phyloP scores from a whole-genome alignment of 345 rosid genomes.

The Bruguiera parviflora region DNA sequence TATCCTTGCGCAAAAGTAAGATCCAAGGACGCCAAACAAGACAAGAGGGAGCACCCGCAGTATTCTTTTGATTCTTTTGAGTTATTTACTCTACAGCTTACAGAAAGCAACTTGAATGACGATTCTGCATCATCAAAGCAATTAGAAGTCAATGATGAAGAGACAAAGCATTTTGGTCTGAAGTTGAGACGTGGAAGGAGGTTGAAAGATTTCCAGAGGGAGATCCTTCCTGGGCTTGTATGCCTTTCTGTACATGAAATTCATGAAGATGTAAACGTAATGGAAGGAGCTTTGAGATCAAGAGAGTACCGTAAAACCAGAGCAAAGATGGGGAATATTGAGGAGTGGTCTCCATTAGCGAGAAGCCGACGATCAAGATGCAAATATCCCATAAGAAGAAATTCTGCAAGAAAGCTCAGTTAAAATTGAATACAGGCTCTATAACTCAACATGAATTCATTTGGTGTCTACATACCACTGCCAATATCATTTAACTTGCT shows the following conservation, averaged over 20 bases:
- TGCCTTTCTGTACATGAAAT: conserved; percentile 71
- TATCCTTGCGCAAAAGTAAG: conserved; percentile 17
- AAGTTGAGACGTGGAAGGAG: conserved; percentile 77
- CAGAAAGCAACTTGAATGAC: conserved; percentile 46
- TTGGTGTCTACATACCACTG: not conserved
- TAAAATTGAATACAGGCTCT: conserved; percentile 5
- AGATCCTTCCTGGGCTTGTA: conserved; percentile 61
- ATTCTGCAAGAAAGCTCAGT: conserved; percentile 12
- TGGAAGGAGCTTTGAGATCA: conserved; percentile 72
- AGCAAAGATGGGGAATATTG: conserved; percentile 39
- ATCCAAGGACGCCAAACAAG: conserved; percentile 24
- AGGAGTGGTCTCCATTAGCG: conserved; percentile 33
- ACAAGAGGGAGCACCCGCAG: conserved; percentile 28
- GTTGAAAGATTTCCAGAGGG: conserved; percentile 73
- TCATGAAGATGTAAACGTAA: conserved; percentile 60
- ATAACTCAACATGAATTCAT: conserved; percentile 5
- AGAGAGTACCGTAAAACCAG: conserved; percentile 65
- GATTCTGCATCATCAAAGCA: conserved; percentile 53
- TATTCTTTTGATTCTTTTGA: conserved; percentile 61
- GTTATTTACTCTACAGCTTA: conserved; percentile 43
- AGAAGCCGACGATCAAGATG: conserved; percentile 39
- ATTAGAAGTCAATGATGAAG: conserved; percentile 37
- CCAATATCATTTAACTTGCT: not conserved
- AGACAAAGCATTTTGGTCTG: conserved; percentile 43
- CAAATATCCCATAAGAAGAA: conserved; percentile 25